Evolutionary conservation across 371 early-diverging fungal species (phyloP).

Genomic region (Syncephalastrum racemosum): DNA sequence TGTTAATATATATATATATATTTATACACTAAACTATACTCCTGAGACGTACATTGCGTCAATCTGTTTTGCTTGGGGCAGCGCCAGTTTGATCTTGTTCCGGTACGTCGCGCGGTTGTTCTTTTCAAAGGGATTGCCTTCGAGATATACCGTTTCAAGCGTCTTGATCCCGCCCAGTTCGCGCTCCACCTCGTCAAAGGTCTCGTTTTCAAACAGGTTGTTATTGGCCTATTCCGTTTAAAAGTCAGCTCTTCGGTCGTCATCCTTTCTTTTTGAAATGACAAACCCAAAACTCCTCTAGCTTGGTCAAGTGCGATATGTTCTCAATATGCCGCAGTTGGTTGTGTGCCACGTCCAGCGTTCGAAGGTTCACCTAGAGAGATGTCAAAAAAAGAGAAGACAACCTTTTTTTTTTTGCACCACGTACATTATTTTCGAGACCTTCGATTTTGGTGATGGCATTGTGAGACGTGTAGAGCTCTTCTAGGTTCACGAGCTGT

Average conservation of each 20-base stretch:
- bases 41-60: conserved; percentile 73
- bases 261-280: conserved; percentile 1
- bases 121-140: conserved; percentile 91
- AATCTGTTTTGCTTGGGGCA: conserved; percentile 89
- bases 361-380: conserved; percentile 61
- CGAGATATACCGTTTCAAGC: conserved; percentile 88
- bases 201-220: conserved; percentile 68
- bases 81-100: conserved; percentile 79
- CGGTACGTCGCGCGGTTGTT: conserved; percentile 81
- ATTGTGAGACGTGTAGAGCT: conserved; percentile 90
- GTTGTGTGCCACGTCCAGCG: conserved; percentile 88
- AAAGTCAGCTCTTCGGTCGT: background rate
- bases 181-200: conserved; percentile 75
- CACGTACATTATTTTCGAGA: conserved; percentile 68
- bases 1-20: background rate
- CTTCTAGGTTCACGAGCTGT: conserved; percentile 70
- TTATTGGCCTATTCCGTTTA: conserved; percentile 63
- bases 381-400: background rate
- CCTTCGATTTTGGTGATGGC: conserved; percentile 72
- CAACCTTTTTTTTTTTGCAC: background rate
- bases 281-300: conserved; percentile 91
- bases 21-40: background rate
- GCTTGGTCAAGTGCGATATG: conserved; percentile 60
- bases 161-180: conserved; percentile 65
- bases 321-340: conserved; percentile 75